phyloP scores from a whole-genome alignment of 352 stramenopile genomes.

The Hyaloperonospora arabidopsidis region DNA sequence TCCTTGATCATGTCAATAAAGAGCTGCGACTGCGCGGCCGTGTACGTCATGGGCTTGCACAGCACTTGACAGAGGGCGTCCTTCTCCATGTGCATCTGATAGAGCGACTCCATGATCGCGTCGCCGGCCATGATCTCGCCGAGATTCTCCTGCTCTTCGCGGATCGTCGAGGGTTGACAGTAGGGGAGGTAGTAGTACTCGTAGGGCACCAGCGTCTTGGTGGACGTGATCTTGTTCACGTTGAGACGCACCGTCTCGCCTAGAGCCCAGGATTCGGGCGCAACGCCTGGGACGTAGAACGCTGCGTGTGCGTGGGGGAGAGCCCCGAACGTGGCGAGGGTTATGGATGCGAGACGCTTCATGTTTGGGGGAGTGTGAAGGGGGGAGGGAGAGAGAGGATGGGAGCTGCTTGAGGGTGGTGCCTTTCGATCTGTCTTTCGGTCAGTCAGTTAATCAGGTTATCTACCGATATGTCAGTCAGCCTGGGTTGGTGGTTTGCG shows the following conservation, averaged over 20 bases:
- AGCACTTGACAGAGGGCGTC: constrained; percentile 84
- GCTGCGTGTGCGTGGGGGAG: constrained; percentile 32
- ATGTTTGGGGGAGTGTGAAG: neutral
- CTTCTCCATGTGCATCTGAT: constrained; percentile 85
- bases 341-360: constrained; percentile 25
- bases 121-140: constrained; percentile 90
- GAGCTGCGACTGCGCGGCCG: constrained; percentile 56
- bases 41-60: constrained; percentile 84
- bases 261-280: constrained; percentile 73
- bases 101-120: constrained; percentile 88
- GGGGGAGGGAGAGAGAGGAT: constrained; percentile 3
- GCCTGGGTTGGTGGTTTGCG: constrained; percentile 6
- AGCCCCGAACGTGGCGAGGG: constrained; percentile 19
- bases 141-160: constrained; percentile 87
- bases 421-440: too few relatives aligned
- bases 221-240: constrained; percentile 97
- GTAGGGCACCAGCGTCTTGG: constrained; percentile 97
- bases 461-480: too few relatives aligned
- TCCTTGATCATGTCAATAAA: constrained; percentile 91
- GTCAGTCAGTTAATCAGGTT: too few relatives aligned
- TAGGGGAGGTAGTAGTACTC: constrained; percentile 98
- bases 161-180: constrained; percentile 77
- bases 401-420: neutral
- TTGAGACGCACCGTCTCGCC: constrained; percentile 87
- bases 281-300: constrained; percentile 83